A percentile compares a stretch with the other conserved stretches of the same genome.
Evolutionary conservation across 352 stramenopile genomes (phyloP).

Genomic region (Globisporangium mamillatum): DNA sequence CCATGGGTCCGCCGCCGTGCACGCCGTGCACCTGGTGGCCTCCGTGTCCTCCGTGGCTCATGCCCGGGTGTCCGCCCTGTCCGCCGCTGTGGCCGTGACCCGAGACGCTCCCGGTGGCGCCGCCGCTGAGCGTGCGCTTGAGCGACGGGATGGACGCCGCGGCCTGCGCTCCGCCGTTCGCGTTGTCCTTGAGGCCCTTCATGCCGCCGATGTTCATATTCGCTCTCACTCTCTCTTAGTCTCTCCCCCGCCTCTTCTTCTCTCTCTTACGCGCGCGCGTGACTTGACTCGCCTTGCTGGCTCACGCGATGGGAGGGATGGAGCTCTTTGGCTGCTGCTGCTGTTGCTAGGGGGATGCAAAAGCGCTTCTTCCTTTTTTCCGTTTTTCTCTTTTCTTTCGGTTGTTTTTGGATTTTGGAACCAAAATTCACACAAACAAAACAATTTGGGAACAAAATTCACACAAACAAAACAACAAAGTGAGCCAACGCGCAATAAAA

Average conservation of each 20-base stretch:
- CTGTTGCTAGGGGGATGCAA: constrained; percentile 7
- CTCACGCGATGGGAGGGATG: background rate
- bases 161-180: constrained; percentile 37
- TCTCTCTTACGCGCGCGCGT: background rate
- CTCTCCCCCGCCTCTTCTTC: background rate
- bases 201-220: constrained; percentile 75
- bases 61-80: constrained; percentile 9
- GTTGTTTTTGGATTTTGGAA: background rate
- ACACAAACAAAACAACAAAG: background rate
- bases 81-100: constrained; percentile 21
- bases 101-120: constrained; percentile 29
- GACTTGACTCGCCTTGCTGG: background rate
- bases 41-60: constrained; percentile 29
- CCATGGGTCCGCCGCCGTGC: constrained; percentile 5
- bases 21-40: background rate
- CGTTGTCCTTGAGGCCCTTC: constrained; percentile 66
- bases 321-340: background rate
- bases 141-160: constrained; percentile 75
- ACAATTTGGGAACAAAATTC: too few species aligned
- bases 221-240: background rate
- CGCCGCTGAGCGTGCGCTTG: constrained; percentile 82
- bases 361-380: constrained; percentile 11
- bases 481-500: background rate
- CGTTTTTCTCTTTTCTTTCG: background rate
- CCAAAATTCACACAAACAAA: background rate